Conservation (phyloP, 495 filamentous ascomycete genomes). For the Penicillium flavigenum region DNA sequence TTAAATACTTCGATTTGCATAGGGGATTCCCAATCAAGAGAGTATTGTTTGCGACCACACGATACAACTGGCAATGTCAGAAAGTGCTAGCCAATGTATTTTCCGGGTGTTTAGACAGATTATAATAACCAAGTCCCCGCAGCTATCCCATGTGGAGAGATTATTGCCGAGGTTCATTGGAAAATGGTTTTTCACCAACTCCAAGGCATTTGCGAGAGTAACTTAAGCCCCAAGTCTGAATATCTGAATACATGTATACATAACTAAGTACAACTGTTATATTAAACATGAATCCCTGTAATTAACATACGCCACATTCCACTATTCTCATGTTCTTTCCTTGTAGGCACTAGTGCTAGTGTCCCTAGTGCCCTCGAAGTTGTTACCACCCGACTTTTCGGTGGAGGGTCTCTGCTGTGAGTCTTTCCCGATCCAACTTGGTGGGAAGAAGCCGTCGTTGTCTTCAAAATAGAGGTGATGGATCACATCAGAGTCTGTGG, state of each 20-base stretch:
- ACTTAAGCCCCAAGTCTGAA: neutral
- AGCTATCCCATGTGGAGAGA: neutral
- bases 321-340: neutral
- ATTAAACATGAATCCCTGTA: neutral
- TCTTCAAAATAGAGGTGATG: conserved; percentile 46
- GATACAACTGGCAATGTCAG: neutral
- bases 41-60: neutral
- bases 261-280: neutral
- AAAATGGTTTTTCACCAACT: neutral
- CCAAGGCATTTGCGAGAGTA: neutral
- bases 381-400: conserved; percentile 14
- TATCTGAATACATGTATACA: neutral
- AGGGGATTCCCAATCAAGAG: neutral
- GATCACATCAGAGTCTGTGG: conserved; percentile 18
- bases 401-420: conserved; percentile 16
- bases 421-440: conserved; percentile 33
- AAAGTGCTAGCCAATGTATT: neutral
- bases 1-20: neutral
- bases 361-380: neutral
- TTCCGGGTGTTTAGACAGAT: neutral
- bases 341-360: neutral
- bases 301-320: neutral
- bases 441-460: conserved; percentile 46
- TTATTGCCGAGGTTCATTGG: conserved; percentile 11
- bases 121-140: neutral